phyloP scores from a whole-genome alignment of 768 basidiomycete genomes.

The Gloeostereum incarnatum region DNA sequence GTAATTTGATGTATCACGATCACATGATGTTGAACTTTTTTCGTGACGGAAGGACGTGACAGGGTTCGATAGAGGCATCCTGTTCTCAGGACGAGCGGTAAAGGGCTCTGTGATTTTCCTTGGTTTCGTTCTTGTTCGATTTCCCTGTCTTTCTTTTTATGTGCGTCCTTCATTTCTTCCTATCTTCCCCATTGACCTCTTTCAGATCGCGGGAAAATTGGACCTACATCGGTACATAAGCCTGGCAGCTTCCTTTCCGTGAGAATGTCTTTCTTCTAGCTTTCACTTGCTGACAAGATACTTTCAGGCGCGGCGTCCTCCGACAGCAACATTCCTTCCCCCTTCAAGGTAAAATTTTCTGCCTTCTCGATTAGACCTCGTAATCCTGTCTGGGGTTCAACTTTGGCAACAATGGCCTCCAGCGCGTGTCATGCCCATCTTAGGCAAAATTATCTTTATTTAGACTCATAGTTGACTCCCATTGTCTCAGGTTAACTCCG shows the following conservation, averaged over 20 bases:
- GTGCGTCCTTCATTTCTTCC: constrained; percentile 4
- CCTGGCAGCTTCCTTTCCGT: constrained; percentile 30
- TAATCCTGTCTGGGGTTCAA: too few species aligned
- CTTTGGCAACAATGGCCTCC: not conserved
- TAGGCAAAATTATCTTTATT: too few species aligned
- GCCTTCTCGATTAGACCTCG: constrained; percentile 3
- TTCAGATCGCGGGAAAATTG: constrained; percentile 28
- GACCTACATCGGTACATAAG: constrained; percentile 48
- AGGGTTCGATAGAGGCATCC: too few species aligned
- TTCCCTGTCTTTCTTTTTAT: constrained; percentile 4
- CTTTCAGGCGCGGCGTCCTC: constrained; percentile 63
- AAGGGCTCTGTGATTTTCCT: too few species aligned
- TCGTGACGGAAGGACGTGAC: too few species aligned
- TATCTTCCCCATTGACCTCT: constrained; percentile 10
- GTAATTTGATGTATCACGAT: not conserved
- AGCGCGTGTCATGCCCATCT: not conserved
- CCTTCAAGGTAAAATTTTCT: constrained; percentile 34
- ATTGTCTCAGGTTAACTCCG: constrained; percentile 16
- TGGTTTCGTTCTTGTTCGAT: not conserved
- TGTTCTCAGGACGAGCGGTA: too few species aligned
- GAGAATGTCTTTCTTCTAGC: constrained; percentile 16
- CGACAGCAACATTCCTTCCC: constrained; percentile 50
- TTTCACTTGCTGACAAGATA: constrained; percentile 6
- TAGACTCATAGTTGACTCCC: constrained; percentile 12
- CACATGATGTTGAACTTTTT: not conserved